These are phyloP conservation scores for Cryomyces minteri DNA, from an alignment of 495 filamentous ascomycete species.

Conservation along the genomic window DNA sequence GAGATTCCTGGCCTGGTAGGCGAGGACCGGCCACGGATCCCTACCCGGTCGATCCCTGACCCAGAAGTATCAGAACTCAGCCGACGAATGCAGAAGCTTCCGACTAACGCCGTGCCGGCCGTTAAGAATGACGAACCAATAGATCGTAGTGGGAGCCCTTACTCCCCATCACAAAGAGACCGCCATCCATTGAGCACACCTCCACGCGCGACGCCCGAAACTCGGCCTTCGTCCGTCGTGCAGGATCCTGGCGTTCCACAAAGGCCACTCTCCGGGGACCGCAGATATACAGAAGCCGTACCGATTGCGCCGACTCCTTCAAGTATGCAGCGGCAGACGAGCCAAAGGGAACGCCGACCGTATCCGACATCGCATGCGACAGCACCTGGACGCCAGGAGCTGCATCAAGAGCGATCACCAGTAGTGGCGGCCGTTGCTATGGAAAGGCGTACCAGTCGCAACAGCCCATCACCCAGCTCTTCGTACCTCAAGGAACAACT, in stretches of 20 bases:
- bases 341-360: slow-evolving; percentile 16
- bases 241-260: too few relatives aligned
- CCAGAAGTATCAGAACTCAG: slow-evolving; percentile 11
- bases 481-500: slow-evolving; percentile 27
- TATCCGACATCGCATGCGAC: slow-evolving; percentile 30
- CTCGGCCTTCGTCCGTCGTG: background rate
- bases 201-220: background rate
- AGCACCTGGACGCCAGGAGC: slow-evolving; percentile 41
- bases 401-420: slow-evolving; percentile 15
- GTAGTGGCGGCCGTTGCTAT: slow-evolving; percentile 17
- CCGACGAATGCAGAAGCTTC: background rate
- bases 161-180: background rate
- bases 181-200: background rate
- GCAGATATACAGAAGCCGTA: background rate
- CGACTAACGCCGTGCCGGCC: background rate
- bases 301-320: background rate
- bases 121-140: background rate
- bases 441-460: slow-evolving; percentile 30
- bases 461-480: slow-evolving; percentile 27
- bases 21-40: slow-evolving; percentile 43
- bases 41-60: slow-evolving; percentile 12
- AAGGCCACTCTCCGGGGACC: background rate
- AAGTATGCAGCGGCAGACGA: slow-evolving; percentile 3
- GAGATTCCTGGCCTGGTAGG: slow-evolving; percentile 69
- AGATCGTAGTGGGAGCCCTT: background rate